Conservation (phyloP, 257 asterid genomes). For the Orobanche coerulescens region DNA sequence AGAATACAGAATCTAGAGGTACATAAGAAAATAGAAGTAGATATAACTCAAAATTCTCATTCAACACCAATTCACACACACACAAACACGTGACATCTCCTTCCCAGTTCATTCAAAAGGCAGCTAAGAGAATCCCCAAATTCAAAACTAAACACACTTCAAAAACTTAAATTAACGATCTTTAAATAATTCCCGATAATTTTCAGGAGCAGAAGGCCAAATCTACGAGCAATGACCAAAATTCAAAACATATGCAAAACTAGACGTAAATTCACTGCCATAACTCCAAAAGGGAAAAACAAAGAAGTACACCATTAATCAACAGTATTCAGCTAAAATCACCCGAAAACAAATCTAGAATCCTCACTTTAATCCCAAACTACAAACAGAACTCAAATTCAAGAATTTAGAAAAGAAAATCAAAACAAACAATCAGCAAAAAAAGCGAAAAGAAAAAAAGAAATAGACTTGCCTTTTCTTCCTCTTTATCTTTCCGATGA, state of each 20-base stretch:
- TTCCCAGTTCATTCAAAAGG: constrained; percentile 15
- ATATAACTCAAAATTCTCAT: constrained; percentile 11
- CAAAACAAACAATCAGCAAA: constrained; percentile 27
- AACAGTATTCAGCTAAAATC: constrained; percentile 20
- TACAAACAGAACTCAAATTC: constrained; percentile 20
- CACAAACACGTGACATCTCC: not conserved
- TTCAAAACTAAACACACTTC: constrained; percentile 22
- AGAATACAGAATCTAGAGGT: too few relatives aligned
- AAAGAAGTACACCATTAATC: constrained; percentile 10
- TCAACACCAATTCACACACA: constrained; percentile 17
- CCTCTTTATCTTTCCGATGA: constrained; percentile 27
- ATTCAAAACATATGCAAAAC: constrained; percentile 20
- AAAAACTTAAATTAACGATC: constrained; percentile 22
- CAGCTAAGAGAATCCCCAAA: constrained; percentile 23
- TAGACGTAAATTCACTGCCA: constrained; percentile 20
- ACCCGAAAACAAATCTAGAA: constrained; percentile 18
- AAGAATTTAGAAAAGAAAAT: constrained; percentile 15
- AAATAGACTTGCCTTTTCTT: constrained; percentile 1
- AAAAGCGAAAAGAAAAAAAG: not conserved
- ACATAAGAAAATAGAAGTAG: not conserved
- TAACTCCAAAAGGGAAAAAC: not conserved
- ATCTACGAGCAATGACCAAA: constrained; percentile 17
- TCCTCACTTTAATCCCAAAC: constrained; percentile 19
- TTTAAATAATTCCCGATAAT: constrained; percentile 4
- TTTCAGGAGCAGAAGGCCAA: not conserved